Evolutionary conservation across 2,329 filamentous ascomycete species (phyloP).

Genomic region (Cladophialophora psammophila): DNA sequence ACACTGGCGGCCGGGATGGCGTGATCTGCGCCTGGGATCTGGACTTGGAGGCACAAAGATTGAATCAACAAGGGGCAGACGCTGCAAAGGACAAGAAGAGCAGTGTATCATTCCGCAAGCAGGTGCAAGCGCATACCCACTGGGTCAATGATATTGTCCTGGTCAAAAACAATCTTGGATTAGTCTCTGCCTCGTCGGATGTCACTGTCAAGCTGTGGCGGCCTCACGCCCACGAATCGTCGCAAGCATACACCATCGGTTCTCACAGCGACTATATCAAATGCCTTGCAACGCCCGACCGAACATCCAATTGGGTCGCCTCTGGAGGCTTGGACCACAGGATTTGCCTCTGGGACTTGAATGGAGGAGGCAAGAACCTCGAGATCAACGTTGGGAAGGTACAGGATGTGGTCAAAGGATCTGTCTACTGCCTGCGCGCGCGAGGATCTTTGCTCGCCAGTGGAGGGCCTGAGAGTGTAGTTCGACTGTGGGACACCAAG

Average conservation of each 20-base stretch:
- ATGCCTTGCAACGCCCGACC: slow-evolving; percentile 79
- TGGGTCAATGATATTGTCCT: slow-evolving; percentile 95
- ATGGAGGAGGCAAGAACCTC: slow-evolving; percentile 82
- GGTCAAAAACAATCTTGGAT: slow-evolving; percentile 75
- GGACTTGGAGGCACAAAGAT: slow-evolving; percentile 67
- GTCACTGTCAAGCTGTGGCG: slow-evolving; percentile 93
- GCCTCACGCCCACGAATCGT: slow-evolving; percentile 68
- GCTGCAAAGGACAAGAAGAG: slow-evolving; percentile 42
- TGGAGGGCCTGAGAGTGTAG: slow-evolving; percentile 91
- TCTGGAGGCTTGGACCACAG: slow-evolving; percentile 93
- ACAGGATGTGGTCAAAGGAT: slow-evolving; percentile 89
- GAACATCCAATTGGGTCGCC: slow-evolving; percentile 81
- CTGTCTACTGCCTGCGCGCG: slow-evolving; percentile 87
- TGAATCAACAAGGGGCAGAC: slow-evolving; percentile 23
- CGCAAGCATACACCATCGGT: slow-evolving; percentile 76
- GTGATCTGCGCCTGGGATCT: slow-evolving; percentile 96
- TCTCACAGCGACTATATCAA: slow-evolving; percentile 97
- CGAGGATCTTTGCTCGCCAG: slow-evolving; percentile 84
- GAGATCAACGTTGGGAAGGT: slow-evolving; percentile 76
- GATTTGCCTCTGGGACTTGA: slow-evolving; percentile 92
- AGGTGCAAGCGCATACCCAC: slow-evolving; percentile 85
- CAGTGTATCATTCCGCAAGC: slow-evolving; percentile 64
- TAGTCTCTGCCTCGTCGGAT: slow-evolving; percentile 93
- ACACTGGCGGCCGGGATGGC: slow-evolving; percentile 94
- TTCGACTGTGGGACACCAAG: slow-evolving; percentile 88